phyloP scores from a whole-genome alignment of 345 rosid genomes.

The Eucalyptus coolabah region DNA sequence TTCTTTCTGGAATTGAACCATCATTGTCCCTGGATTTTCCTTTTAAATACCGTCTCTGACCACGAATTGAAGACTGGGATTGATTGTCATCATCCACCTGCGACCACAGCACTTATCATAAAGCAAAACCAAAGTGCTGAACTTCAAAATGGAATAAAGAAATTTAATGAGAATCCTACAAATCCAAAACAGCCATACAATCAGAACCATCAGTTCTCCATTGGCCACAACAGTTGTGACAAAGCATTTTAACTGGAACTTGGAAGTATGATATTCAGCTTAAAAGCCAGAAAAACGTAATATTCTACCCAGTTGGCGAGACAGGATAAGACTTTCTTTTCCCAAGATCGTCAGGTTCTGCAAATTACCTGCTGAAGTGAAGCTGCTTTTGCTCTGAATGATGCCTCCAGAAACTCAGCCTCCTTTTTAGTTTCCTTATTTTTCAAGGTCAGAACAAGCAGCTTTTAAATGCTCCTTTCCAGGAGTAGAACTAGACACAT shows the following conservation, averaged over 20 bases:
- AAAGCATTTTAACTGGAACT: neutral
- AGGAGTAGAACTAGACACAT: conserved; percentile 59
- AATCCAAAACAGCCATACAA: neutral
- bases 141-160: neutral
- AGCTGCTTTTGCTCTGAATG: conserved; percentile 94
- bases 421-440: conserved; percentile 97
- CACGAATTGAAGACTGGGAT: conserved; percentile 24
- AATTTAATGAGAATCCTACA: neutral
- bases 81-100: conserved; percentile 52
- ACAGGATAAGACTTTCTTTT: neutral
- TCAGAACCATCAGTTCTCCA: neutral
- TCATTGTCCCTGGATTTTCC: conserved; percentile 25
- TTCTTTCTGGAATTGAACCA: conserved; percentile 14
- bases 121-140: neutral
- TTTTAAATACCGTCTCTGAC: conserved; percentile 26
- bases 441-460: conserved; percentile 94
- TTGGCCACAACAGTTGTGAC: neutral
- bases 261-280: neutral
- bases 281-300: neutral
- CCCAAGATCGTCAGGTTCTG: neutral
- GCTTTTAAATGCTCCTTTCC: conserved; percentile 87
- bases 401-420: conserved; percentile 95
- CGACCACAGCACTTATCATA: neutral
- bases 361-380: conserved; percentile 59
- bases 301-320: neutral